Evolutionary conservation across 169 alveolate species (phyloP).

Genomic region (Amoebophrya sp.): DNA sequence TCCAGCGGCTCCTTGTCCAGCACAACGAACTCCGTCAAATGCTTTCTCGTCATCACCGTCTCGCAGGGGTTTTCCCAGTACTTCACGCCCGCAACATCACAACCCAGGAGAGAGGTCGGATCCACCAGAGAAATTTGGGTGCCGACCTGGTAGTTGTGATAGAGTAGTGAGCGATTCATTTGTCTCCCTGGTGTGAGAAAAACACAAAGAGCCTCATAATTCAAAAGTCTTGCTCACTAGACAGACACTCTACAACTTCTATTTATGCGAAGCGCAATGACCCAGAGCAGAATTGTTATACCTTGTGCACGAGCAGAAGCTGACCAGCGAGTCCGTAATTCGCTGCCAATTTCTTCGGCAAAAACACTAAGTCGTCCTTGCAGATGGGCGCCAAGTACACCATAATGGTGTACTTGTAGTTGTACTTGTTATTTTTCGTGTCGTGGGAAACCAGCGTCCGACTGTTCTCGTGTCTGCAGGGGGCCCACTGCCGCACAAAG

Average conservation of each 20-base stretch:
- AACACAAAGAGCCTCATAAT: no score
- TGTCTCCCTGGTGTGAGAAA: no score
- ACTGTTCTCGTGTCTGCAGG: not conserved
- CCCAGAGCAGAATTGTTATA: not conserved
- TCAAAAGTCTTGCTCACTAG: no score
- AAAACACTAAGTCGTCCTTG: slow-evolving; percentile 89
- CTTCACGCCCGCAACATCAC: slow-evolving; percentile 61
- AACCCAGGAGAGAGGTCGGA: slow-evolving; percentile 66
- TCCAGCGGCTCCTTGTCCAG: slow-evolving; percentile 23
- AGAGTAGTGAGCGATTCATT: no score
- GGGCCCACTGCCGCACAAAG: slow-evolving; percentile 65
- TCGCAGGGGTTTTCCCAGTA: slow-evolving; percentile 56
- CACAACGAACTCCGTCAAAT: slow-evolving; percentile 39
- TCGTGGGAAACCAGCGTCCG: slow-evolving; percentile 59
- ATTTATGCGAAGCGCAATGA: not conserved
- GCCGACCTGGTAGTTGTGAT: slow-evolving; percentile 57
- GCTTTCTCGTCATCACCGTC: slow-evolving; percentile 51
- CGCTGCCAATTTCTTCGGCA: slow-evolving; percentile 56
- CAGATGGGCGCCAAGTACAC: slow-evolving; percentile 93
- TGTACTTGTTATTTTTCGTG: slow-evolving; percentile 66
- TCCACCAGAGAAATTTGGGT: slow-evolving; percentile 69
- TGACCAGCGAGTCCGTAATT: not conserved
- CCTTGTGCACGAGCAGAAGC: slow-evolving; percentile 1
- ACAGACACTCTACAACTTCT: no score
- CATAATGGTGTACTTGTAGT: slow-evolving; percentile 81